Conservation (phyloP, 371 early-diverging fungal species). For the Blakeslea trispora region DNA sequence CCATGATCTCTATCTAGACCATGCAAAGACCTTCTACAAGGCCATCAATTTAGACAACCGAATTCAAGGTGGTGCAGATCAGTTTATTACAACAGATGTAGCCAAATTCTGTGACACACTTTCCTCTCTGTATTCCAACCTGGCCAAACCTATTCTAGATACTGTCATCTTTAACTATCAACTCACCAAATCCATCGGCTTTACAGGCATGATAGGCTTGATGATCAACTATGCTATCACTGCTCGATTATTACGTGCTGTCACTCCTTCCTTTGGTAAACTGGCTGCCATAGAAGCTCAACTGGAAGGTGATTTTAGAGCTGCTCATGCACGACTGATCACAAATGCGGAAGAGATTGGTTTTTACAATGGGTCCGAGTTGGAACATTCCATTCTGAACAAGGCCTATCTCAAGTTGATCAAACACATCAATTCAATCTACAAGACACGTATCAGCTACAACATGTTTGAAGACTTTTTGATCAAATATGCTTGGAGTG, state of each 20-base stretch:
- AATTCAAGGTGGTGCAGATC: slow-evolving; percentile 80
- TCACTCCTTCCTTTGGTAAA: slow-evolving; percentile 87
- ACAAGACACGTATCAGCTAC: slow-evolving; percentile 79
- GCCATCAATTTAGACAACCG: slow-evolving; percentile 80
- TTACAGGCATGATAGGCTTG: slow-evolving; percentile 68
- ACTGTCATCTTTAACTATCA: slow-evolving; percentile 85
- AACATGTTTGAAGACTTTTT: slow-evolving; percentile 91
- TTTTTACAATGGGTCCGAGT: slow-evolving; percentile 76
- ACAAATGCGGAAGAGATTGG: slow-evolving; percentile 92
- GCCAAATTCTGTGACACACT: slow-evolving; percentile 80
- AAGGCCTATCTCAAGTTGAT: slow-evolving; percentile 68
- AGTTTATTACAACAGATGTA: slow-evolving; percentile 87
- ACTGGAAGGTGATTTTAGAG: slow-evolving; percentile 89
- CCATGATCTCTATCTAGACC: slow-evolving; percentile 77
- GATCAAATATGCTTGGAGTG: slow-evolving; percentile 81
- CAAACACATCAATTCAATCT: slow-evolving; percentile 80
- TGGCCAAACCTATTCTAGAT: slow-evolving; percentile 86
- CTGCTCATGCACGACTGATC: slow-evolving; percentile 81
- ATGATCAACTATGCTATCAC: slow-evolving; percentile 72
- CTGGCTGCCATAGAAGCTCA: slow-evolving; percentile 82
- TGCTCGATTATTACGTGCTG: slow-evolving; percentile 68
- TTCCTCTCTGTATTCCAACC: slow-evolving; percentile 77
- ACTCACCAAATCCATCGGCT: slow-evolving; percentile 76
- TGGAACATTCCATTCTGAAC: slow-evolving; percentile 77
- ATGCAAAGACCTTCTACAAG: slow-evolving; percentile 81